A percentile compares a stretch with the other conserved stretches of the same genome.
Evolutionary conservation across 2,329 filamentous ascomycete genomes (phyloP).

Genomic region (Trichoderma semiorbis): DNA sequence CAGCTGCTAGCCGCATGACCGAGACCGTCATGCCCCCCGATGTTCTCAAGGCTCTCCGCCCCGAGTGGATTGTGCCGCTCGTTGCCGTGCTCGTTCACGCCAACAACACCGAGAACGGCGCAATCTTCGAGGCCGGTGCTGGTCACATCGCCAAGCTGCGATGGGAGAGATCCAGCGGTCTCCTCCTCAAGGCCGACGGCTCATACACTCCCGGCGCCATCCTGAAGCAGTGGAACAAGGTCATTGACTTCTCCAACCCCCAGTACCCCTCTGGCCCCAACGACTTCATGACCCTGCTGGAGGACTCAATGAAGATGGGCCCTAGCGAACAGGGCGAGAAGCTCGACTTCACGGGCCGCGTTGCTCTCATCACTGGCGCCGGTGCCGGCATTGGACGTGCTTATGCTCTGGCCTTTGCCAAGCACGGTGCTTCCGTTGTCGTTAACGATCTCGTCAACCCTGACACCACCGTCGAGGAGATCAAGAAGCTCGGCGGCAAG

Average conservation of each 20-base stretch:
- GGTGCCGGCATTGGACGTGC: constrained; percentile 88
- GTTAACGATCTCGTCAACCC: constrained; percentile 96
- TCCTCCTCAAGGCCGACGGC: constrained; percentile 83
- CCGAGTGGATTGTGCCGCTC: constrained; percentile 91
- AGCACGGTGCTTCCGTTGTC: constrained; percentile 78
- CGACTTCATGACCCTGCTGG: constrained; percentile 82
- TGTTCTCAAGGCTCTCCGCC: constrained; percentile 77
- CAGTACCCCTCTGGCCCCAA: constrained; percentile 81
- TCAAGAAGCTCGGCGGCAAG: constrained; percentile 82
- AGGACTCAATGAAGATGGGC: constrained; percentile 75
- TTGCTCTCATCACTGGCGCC: constrained; percentile 82
- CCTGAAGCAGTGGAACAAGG: constrained; percentile 82
- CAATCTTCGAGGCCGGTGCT: constrained; percentile 91
- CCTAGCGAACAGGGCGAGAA: constrained; percentile 69
- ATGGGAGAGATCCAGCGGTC: constrained; percentile 90
- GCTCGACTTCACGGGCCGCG: constrained; percentile 78
- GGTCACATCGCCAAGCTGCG: constrained; percentile 89
- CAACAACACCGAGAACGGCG: constrained; percentile 81
- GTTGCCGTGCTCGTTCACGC: constrained; percentile 86
- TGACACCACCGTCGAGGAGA: constrained; percentile 86
- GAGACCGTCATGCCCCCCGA: constrained; percentile 95
- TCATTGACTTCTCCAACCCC: constrained; percentile 77
- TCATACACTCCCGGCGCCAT: constrained; percentile 85
- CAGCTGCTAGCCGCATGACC: constrained; percentile 91
- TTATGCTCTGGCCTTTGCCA: constrained; percentile 84